These are phyloP conservation scores for Aegle marmelos DNA, from an alignment of 345 rosid genomes.

Conservation along the genomic window DNA sequence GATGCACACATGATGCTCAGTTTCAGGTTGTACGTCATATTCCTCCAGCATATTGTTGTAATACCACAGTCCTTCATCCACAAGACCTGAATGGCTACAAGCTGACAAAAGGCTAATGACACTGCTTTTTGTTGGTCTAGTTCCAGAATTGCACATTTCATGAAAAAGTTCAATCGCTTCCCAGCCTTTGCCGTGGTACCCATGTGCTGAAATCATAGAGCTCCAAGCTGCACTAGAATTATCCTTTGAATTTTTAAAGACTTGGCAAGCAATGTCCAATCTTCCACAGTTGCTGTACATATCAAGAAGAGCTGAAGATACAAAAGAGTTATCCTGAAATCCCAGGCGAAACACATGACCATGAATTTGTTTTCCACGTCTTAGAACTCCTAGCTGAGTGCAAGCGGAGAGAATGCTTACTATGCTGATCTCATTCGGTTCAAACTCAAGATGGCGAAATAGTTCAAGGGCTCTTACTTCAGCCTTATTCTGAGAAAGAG, in stretches of 20 bases:
- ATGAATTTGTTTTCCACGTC: conserved; percentile 55
- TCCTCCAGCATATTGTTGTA: conserved; percentile 39
- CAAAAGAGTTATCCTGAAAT: conserved; percentile 36
- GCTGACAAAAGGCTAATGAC: conserved; percentile 51
- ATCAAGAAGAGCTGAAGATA: conserved; percentile 49
- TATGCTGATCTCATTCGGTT: conserved; percentile 59
- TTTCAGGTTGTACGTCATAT: conserved; percentile 39
- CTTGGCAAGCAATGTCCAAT: conserved; percentile 36
- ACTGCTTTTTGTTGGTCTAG: conserved; percentile 44
- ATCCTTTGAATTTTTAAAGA: conserved; percentile 32
- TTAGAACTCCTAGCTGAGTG: conserved; percentile 42
- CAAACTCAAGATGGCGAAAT: conserved; percentile 34
- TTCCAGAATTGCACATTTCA: conserved; percentile 32
- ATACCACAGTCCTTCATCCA: conserved; percentile 41
- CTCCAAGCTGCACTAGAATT: conserved; percentile 45
- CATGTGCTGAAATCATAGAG: conserved; percentile 53
- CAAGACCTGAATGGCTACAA: conserved; percentile 52
- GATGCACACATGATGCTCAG: conserved; percentile 44
- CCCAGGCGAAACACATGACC: conserved; percentile 37
- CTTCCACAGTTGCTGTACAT: conserved; percentile 58
- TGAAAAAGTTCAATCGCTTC: conserved; percentile 47
- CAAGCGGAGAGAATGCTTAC: conserved; percentile 56
- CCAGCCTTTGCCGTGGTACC: conserved; percentile 44
- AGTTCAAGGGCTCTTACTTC: conserved; percentile 48
- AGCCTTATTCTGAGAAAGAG: conserved; percentile 55